Evolutionary conservation across 306 rosid species (phyloP).

Genomic region (Quercus dentata): DNA sequence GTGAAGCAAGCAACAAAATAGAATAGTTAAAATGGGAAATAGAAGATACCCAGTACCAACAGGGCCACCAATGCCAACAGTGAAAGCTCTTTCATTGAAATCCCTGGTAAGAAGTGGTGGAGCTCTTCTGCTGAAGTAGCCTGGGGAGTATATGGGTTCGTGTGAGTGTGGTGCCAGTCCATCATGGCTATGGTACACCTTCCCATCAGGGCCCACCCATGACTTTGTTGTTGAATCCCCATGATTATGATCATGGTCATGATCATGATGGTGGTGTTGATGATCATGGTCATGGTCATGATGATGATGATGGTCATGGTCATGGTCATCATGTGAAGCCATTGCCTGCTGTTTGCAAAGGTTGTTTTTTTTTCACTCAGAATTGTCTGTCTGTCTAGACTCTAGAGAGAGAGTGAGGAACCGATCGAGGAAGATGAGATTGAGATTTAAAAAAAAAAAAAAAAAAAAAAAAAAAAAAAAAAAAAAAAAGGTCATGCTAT

Average conservation of each 20-base stretch:
- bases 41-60: slow-evolving; percentile 82
- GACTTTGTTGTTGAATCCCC: slow-evolving; percentile 40
- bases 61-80: slow-evolving; percentile 95
- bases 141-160: slow-evolving; percentile 93
- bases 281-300: slow-evolving; percentile 26
- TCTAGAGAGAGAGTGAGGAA: too few relatives aligned
- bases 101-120: slow-evolving; percentile 58
- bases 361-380: not conserved
- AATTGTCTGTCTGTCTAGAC: too few relatives aligned
- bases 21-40: not conserved
- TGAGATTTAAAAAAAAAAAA: too few relatives aligned
- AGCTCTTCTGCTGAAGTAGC: slow-evolving; percentile 88
- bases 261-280: slow-evolving; percentile 14
- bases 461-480: too few relatives aligned
- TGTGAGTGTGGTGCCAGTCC: slow-evolving; percentile 97
- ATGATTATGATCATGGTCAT: slow-evolving; percentile 20
- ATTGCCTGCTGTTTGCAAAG: slow-evolving; percentile 18
- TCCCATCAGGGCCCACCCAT: slow-evolving; percentile 74
- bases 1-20: not conserved
- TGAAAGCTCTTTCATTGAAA: slow-evolving; percentile 88
- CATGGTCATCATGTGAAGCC: slow-evolving; percentile 37
- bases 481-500: not conserved
- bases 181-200: slow-evolving; percentile 89
- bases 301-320: too few relatives aligned
- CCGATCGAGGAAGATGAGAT: too few relatives aligned